Percentiles rank a stretch among this genome's conserved stretches.
phyloP scores from a whole-genome alignment of 73 alveolate species.

The Paramecium bursaria region DNA sequence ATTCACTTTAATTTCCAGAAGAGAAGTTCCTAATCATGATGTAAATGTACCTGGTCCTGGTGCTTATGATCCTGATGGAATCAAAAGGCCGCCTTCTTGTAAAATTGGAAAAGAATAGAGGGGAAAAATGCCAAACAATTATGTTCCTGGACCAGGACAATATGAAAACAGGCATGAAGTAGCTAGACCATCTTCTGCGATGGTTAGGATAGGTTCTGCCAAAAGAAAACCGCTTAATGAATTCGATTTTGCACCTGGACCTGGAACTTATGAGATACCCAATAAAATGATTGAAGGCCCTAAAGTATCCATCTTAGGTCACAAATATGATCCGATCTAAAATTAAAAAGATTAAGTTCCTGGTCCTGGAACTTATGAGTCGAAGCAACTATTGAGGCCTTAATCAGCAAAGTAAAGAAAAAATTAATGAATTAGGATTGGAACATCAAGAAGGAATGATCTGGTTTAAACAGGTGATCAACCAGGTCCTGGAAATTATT shows the following conservation, averaged over 20 bases:
- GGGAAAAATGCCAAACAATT: background rate
- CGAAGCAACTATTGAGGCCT: conserved; percentile 30
- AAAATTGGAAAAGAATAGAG: conserved; percentile 39
- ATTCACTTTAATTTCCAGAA: conserved; percentile 32
- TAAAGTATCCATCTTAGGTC: conserved; percentile 34
- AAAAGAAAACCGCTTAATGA: conserved; percentile 48
- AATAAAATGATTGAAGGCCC: conserved; percentile 71
- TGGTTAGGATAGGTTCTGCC: conserved; percentile 56
- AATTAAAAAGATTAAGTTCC: conserved; percentile 59
- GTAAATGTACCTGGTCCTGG: conserved; percentile 61
- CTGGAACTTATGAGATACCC: conserved; percentile 69
- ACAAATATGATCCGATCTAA: conserved; percentile 58
- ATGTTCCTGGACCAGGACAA: conserved; percentile 70
- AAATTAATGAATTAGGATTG: background rate
- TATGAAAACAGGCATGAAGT: conserved; percentile 36
- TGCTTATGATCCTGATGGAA: conserved; percentile 42
- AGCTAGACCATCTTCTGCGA: conserved; percentile 32
- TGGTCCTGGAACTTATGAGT: conserved; percentile 65
- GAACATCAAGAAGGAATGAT: conserved; percentile 23
- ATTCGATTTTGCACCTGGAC: conserved; percentile 59
- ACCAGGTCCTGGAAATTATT: conserved; percentile 71
- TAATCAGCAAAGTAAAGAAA: conserved; percentile 46
- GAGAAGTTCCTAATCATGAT: background rate
- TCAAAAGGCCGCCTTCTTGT: conserved; percentile 51
- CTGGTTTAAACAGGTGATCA: background rate